Evolutionary conservation across 2,329 filamentous ascomycete species (phyloP).

Genomic region (Fusarium sp.): DNA sequence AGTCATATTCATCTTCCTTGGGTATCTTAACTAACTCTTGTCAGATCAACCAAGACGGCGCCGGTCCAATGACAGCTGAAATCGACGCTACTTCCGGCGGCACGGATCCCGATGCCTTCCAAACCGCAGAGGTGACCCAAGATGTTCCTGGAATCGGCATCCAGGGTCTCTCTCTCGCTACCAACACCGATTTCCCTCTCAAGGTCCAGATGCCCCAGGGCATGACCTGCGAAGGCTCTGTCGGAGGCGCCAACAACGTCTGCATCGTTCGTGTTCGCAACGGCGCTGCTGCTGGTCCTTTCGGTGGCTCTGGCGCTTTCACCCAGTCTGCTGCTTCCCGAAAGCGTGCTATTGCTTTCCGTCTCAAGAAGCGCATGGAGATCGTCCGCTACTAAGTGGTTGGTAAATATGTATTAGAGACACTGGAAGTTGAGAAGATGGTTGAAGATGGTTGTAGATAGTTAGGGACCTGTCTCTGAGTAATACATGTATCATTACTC

Average conservation of each 20-base stretch:
- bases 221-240: constrained; percentile 71
- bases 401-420: fast-evolving
- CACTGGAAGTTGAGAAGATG: background rate
- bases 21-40: background rate
- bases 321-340: constrained; percentile 66
- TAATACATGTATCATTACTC: background rate
- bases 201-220: constrained; percentile 73
- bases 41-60: constrained; percentile 76
- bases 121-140: constrained; percentile 66
- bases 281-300: constrained; percentile 69
- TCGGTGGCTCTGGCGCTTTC: constrained; percentile 73
- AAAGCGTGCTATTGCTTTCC: constrained; percentile 70
- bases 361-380: constrained; percentile 52
- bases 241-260: constrained; percentile 68
- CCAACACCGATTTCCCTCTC: constrained; percentile 71
- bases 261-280: constrained; percentile 74
- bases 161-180: constrained; percentile 66
- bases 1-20: fast-evolving
- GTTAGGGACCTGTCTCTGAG: fast-evolving
- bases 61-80: constrained; percentile 68
- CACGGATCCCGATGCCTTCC: constrained; percentile 67
- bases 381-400: constrained; percentile 34
- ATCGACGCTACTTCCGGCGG: constrained; percentile 73
- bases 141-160: constrained; percentile 68
- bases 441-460: fast-evolving